Evolutionary conservation across 2,329 filamentous ascomycete genomes (phyloP), one percentile per base, ranked within the genome.

Genomic region (Xylariaceae sp.): DNA sequence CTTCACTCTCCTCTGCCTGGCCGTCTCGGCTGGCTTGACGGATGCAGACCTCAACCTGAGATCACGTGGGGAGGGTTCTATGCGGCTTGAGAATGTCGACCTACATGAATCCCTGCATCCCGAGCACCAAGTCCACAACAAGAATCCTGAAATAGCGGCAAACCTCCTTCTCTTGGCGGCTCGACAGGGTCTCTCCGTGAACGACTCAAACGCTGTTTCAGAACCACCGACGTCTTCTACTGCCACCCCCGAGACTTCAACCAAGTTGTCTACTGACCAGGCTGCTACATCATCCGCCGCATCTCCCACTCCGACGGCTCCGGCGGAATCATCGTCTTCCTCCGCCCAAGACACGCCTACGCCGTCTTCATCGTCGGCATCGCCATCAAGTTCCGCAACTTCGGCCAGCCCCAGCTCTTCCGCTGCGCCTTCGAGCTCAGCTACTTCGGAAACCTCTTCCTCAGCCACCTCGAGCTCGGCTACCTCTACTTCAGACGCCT

Each of bases 101-200:
- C 23, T 30, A 30, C 23, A 30, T 30, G 23, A 62, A 80, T 89
- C 58, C 89, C 86, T 71, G 79, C 82, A 41, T 63, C 83, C 84
- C 63, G 87, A 88, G 68, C 80, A 79, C 65, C 77, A 80, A 9
- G 86, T 88, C 34, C 82, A 85, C 73, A 76, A 78, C 49, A 80
- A 82, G 64, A 81, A 89, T 68, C 80, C 84, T 18, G 78, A 80
- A 44, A 76, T 89, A 44, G 86, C 86, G 15, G 83, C 80, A 8
- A 82, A 82, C 59, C 76, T 90, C 63, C 78, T 88, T 57, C 82
- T 84, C 59, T 74, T 91, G 58, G 88, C 83, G 44, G 85, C 84
- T 73, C 82, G 87, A 63, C 82, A 86, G 64, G 72, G 75, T 63
- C 72, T 76, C 56, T 68, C 58, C 2, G 54, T 62, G 49, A 71